Conservation (phyloP, 306 rosid species). For the Cucumis sativus region DNA sequence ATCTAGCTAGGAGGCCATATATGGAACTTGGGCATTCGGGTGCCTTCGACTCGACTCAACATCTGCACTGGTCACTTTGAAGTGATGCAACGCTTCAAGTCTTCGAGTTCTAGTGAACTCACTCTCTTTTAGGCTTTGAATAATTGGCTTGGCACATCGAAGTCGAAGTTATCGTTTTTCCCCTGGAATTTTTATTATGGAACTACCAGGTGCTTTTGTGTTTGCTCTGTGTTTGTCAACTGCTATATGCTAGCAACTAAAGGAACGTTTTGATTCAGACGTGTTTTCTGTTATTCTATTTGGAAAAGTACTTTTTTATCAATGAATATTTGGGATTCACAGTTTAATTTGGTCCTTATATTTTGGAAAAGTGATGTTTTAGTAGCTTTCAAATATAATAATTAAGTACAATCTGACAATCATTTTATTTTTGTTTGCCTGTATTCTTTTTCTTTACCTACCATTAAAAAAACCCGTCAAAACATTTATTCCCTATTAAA, state of each 20-base stretch:
- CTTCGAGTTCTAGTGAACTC: conserved; percentile 9
- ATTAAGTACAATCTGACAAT: no score
- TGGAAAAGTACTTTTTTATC: no score
- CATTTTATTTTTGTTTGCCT: no score
- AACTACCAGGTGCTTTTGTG: background rate
- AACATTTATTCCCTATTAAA: no score
- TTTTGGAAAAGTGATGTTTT: no score
- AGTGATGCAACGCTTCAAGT: background rate
- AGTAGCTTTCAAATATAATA: no score
- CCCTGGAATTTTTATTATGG: background rate
- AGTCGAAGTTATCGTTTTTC: background rate
- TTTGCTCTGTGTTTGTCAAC: background rate
- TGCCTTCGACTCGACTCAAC: conserved; percentile 34
- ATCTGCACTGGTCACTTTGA: conserved; percentile 67
- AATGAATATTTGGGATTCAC: no score
- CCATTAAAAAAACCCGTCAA: no score
- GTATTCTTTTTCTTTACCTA: no score
- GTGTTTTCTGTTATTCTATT: no score
- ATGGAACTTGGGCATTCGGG: conserved; percentile 52
- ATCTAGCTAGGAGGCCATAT: conserved; percentile 54
- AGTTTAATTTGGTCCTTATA: no score
- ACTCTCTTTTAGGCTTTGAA: background rate
- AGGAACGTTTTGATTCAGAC: no score
- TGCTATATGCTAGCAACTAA: background rate
- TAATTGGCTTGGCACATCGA: background rate